Conservation (phyloP, 441 rosid species). For the Mallotus repandus region DNA sequence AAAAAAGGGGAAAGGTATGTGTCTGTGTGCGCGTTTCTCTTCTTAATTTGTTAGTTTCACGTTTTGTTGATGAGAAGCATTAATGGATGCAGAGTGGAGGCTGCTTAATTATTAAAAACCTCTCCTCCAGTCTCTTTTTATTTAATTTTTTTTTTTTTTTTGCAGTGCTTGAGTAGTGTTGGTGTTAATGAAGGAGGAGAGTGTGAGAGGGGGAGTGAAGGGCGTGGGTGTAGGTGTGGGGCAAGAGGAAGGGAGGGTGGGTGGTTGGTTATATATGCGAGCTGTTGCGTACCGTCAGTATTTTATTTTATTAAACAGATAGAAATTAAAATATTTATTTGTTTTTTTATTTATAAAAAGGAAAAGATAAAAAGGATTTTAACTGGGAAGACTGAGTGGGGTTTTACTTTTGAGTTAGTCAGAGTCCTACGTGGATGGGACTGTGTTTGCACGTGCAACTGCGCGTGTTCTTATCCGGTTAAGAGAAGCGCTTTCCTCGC, state of each 20-base stretch:
- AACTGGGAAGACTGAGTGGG: not conserved
- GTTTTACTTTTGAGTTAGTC: slow-evolving; percentile 5
- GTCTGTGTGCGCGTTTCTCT: slow-evolving; percentile 21
- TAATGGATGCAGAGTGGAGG: slow-evolving; percentile 23
- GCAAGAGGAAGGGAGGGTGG: not conserved
- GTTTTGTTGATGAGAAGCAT: slow-evolving; percentile 40
- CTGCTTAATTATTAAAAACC: no score
- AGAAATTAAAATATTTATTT: not conserved
- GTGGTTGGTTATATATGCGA: slow-evolving; percentile 8
- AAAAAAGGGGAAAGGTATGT: not conserved
- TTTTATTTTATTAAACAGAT: not conserved
- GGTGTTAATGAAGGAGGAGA: not conserved
- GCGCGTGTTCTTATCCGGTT: slow-evolving; percentile 40
- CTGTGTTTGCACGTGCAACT: slow-evolving; percentile 60
- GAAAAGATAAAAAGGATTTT: no score
- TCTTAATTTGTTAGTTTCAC: slow-evolving; percentile 25
- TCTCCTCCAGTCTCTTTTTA: not conserved
- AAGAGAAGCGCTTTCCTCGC: slow-evolving; percentile 43
- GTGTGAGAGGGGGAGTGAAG: not conserved
- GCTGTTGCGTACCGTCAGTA: not conserved
- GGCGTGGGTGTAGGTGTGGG: slow-evolving; percentile 20
- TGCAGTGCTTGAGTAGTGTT: no score
- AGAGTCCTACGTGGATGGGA: slow-evolving; percentile 34
- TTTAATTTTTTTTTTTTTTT: no score
- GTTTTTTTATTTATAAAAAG: not conserved